A percentile compares a stretch with the other conserved stretches of the same genome.
phyloP scores from a whole-genome alignment of 306 rosid genomes.

The Adenanthera pavonina region DNA sequence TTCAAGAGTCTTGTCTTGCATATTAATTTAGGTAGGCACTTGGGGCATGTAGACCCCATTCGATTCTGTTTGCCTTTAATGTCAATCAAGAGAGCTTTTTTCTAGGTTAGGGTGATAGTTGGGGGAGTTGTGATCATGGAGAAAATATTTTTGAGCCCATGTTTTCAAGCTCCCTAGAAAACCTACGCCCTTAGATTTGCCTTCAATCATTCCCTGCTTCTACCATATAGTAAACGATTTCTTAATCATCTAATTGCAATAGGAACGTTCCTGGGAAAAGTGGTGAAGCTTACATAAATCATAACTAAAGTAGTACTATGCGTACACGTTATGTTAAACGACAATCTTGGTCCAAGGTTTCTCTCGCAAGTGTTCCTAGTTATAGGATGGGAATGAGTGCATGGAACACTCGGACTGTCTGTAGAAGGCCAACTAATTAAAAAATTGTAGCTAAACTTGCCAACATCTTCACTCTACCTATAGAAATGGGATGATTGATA shows the following conservation, averaged over 20 bases:
- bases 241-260: neutral
- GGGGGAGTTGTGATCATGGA: neutral
- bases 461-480: neutral
- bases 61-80: slow-evolving; percentile 29
- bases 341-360: neutral
- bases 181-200: neutral
- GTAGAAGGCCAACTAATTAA: slow-evolving; percentile 1
- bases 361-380: neutral
- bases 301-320: no score
- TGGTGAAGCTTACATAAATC: no score
- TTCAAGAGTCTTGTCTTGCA: neutral
- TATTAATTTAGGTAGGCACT: neutral
- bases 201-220: neutral
- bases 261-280: neutral
- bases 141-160: neutral
- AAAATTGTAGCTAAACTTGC: neutral
- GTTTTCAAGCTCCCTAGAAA: neutral
- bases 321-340: neutral
- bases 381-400: neutral
- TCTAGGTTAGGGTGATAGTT: neutral
- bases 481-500: neutral
- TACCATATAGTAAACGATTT: neutral
- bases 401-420: slow-evolving; percentile 25
- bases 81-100: neutral
- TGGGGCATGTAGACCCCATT: neutral